Conservation (phyloP, 2,329 filamentous ascomycete genomes). For the Trichoderma hamatum region DNA sequence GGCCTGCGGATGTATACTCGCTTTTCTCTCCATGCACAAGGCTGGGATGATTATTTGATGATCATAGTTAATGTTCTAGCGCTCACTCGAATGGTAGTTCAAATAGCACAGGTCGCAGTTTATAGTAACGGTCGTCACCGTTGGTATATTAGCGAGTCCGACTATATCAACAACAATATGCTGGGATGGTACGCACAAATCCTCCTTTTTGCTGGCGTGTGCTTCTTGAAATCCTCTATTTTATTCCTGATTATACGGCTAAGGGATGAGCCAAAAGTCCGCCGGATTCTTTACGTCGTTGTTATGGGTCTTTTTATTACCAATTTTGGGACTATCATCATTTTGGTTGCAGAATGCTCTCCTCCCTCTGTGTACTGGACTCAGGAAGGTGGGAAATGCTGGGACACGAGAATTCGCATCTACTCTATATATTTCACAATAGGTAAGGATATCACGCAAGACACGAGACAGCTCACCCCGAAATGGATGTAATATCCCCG, state of each 20-base stretch:
- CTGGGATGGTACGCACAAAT: too few species aligned
- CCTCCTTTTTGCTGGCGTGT: too few species aligned
- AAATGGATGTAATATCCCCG: too few species aligned
- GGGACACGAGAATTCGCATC: neutral
- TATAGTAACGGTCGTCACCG: neutral
- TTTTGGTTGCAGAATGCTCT: neutral
- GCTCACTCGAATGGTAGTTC: neutral
- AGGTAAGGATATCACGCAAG: neutral
- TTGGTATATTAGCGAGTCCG: too few species aligned
- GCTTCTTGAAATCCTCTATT: too few species aligned
- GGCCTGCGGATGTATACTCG: neutral
- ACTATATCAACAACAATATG: too few species aligned
- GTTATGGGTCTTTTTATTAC: neutral
- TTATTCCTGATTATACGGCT: too few species aligned
- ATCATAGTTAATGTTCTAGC: neutral
- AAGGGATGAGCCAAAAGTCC: too few species aligned
- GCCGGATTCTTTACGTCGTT: neutral
- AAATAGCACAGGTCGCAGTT: neutral
- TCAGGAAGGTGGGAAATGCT: neutral
- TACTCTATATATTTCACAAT: neutral
- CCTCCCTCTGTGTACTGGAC: neutral
- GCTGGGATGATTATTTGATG: neutral
- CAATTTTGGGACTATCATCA: neutral
- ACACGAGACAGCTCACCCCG: too few species aligned
- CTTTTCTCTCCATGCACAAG: neutral